Evolutionary conservation across 192 early-diverging fungal species (phyloP).

Genomic region (Spizellomyces punctatus): DNA sequence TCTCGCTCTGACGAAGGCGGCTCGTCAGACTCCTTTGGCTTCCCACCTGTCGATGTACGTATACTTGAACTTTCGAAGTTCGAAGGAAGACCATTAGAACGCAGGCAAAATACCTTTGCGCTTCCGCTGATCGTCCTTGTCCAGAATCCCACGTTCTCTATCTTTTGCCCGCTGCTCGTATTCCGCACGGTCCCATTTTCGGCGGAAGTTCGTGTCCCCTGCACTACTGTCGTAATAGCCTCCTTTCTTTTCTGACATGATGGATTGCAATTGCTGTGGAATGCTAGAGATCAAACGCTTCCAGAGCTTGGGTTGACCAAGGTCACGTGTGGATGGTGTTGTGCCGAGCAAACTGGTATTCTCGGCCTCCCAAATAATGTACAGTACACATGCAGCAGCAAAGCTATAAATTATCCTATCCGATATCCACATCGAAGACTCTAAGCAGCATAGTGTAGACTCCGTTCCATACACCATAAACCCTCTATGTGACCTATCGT

Average conservation of each 20-base stretch:
- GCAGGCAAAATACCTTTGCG: slow-evolving; percentile 43
- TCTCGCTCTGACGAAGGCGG: slow-evolving; percentile 23
- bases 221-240: slow-evolving; percentile 19
- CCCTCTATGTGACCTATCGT: background rate
- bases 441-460: too few relatives aligned
- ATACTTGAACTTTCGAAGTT: too few relatives aligned
- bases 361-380: too few relatives aligned
- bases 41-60: background rate
- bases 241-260: slow-evolving; percentile 19
- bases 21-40: slow-evolving; percentile 39
- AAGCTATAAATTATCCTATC: too few relatives aligned
- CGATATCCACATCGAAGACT: too few relatives aligned
- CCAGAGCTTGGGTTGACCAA: too few relatives aligned
- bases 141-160: slow-evolving; percentile 43
- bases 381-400: too few relatives aligned
- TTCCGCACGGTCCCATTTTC: slow-evolving; percentile 73
- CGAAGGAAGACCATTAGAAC: background rate
- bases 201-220: slow-evolving; percentile 55
- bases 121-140: slow-evolving; percentile 39
- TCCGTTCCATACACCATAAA: too few relatives aligned
- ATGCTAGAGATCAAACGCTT: too few relatives aligned
- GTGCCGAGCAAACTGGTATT: too few relatives aligned
- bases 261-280: background rate
- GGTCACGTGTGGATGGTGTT: too few relatives aligned
- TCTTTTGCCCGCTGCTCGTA: slow-evolving; percentile 69